Base-by-base conservation (phyloP, 1,284 basidiomycete species). In the Mycosarcoma maydis region DNA sequence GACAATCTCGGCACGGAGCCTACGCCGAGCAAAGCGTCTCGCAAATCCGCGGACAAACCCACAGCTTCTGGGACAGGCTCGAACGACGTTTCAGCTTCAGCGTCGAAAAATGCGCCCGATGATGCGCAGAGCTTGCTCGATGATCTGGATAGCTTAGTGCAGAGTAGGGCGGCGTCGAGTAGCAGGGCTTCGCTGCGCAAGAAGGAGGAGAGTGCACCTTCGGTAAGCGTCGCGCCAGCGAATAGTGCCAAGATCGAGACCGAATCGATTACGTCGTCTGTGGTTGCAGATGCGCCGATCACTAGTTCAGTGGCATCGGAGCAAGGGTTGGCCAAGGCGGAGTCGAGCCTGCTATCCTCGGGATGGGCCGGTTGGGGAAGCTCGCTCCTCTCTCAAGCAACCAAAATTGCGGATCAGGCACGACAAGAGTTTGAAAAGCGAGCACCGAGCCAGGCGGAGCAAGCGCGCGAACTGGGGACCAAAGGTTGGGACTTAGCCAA, bases 351-450 rank as follows among this genome's bases (percentile, higher is more conserved):
- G 32, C 32, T 52, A 2, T 89, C 84, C 0, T 90, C 90, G 3
- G 87, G 90, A 19, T 91, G 87, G 30, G 90, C 85, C 7, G 90
- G 84, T 10, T 87, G 86, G 40, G 86, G 83, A 66, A 46, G 77
- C 49, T 85, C 87, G 42, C 87, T 86, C 72, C 89, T 88, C 55
- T 69, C 70, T 1, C 68, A 69, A 17, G 80, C 80, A 5, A 72
- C 73, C 16, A 74, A 75, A 39, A 53, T 80, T 22, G 77, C 78
- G 11, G 78, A 77, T n/a, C 77, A 80, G 37, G 79, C 80, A 10
- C 53, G 78, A 27, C 65, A 73, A 22, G 80, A 81, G 49, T 49
- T 81, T 38, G 77, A 78, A 32, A 77, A 78, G 54, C 50, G 77
- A 0, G 74, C 77, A 3, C 71, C 66, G 11, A 55, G 51, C 9